These are phyloP conservation scores for Boletus rex-veris DNA, from an alignment of 768 basidiomycete genomes.

Conservation along the genomic window DNA sequence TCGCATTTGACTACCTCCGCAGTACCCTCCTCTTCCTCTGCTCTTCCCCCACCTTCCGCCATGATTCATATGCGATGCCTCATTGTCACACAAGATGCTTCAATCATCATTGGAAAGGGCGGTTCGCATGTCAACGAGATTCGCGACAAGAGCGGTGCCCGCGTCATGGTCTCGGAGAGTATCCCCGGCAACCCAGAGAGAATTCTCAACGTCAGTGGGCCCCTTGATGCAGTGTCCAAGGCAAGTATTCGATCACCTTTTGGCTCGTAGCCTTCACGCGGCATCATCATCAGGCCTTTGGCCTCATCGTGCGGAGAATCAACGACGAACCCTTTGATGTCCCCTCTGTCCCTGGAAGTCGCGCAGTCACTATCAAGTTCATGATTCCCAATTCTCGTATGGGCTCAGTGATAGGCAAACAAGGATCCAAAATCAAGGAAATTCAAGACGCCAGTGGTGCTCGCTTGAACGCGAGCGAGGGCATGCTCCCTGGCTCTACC, in stretches of 20 bases:
- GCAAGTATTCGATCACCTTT: slow-evolving; percentile 39
- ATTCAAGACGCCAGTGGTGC: slow-evolving; percentile 99
- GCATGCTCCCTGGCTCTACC: slow-evolving; percentile 98
- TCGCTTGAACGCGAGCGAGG: slow-evolving; percentile 92
- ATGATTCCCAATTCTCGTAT: slow-evolving; percentile 99
- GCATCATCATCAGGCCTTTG: slow-evolving; percentile 72
- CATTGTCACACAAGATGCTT: slow-evolving; percentile 98
- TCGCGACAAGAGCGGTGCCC: slow-evolving; percentile 92
- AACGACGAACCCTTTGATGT: slow-evolving; percentile 99
- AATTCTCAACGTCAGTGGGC: slow-evolving; percentile 93
- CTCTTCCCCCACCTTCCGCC: slow-evolving; percentile 59
- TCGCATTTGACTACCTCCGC: slow-evolving; percentile 48
- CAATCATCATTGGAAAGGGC: slow-evolving; percentile 96
- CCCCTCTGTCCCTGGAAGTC: slow-evolving; percentile 94
- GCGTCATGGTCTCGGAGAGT: slow-evolving; percentile 96
- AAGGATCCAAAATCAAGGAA: slow-evolving; percentile 97
- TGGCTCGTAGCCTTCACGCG: background rate
- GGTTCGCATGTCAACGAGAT: slow-evolving; percentile 98
- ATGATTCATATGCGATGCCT: slow-evolving; percentile 97
- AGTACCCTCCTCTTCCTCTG: slow-evolving; percentile 45
- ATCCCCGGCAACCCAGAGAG: slow-evolving; percentile 99
- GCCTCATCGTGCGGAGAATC: slow-evolving; percentile 96
- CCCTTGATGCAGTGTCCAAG: slow-evolving; percentile 98
- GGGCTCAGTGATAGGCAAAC: slow-evolving; percentile 98
- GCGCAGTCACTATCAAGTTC: slow-evolving; percentile 98